Percentiles rank a stretch among this genome's conserved stretches.
Conservation (phyloP, 1,284 basidiomycete genomes). For the Papiliotrema nemorosa region DNA sequence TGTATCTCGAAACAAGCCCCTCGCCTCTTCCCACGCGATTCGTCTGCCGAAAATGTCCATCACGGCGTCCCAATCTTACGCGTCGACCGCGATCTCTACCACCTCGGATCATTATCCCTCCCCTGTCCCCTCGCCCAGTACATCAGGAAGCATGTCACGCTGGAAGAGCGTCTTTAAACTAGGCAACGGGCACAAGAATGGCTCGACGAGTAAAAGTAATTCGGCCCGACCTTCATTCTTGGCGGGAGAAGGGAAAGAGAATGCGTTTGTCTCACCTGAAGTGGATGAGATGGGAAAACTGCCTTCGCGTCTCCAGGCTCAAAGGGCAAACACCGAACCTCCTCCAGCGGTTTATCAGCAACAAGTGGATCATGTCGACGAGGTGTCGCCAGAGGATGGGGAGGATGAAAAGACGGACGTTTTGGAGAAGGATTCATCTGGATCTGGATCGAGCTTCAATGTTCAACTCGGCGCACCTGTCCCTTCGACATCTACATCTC, state of each 20-base stretch:
- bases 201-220: too few relatives aligned
- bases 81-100: constrained; percentile 7
- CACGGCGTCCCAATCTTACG: neutral
- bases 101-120: neutral
- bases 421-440: neutral
- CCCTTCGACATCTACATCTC: constrained; percentile 4
- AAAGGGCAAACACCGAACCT: neutral
- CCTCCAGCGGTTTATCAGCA: too few relatives aligned
- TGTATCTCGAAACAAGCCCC: too few relatives aligned
- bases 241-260: neutral
- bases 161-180: constrained; percentile 35
- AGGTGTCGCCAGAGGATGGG: too few relatives aligned
- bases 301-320: neutral
- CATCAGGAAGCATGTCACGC: constrained; percentile 13
- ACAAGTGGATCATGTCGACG: too few relatives aligned
- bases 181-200: constrained; percentile 19
- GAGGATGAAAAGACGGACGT: neutral
- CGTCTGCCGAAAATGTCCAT: too few relatives aligned
- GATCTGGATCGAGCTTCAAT: constrained; percentile 3
- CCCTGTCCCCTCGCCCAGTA: constrained; percentile 5
- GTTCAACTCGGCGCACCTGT: constrained; percentile 11
- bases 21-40: too few relatives aligned
- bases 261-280: neutral
- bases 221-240: constrained; percentile 8
- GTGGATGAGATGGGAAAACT: neutral